Conservation (phyloP, 441 rosid species). For the Populus trichocarpa region DNA sequence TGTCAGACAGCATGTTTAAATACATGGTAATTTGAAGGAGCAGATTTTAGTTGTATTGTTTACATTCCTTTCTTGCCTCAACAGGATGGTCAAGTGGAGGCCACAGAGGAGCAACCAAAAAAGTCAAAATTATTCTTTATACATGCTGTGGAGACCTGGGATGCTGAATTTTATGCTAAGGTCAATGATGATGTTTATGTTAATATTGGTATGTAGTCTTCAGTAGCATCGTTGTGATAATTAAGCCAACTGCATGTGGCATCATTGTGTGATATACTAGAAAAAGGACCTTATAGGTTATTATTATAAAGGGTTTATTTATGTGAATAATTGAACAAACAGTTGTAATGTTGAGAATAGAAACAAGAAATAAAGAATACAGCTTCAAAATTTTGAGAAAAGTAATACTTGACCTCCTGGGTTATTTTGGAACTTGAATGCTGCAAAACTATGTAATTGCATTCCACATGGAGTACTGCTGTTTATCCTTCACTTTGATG, state of each 20-base stretch:
- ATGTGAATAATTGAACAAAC: not conserved
- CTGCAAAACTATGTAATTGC: not conserved
- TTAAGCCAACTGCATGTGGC: too few species aligned
- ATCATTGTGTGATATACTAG: too few species aligned
- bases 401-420: not conserved
- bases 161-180: conserved; percentile 86
- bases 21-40: not conserved
- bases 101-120: conserved; percentile 53
- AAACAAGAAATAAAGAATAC: not conserved
- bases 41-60: not conserved
- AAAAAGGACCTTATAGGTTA: not conserved
- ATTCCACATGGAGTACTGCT: not conserved
- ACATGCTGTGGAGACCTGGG: conserved; percentile 70
- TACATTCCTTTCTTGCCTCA: conserved; percentile 11
- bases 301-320: not conserved
- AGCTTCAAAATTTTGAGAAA: not conserved
- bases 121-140: conserved; percentile 63
- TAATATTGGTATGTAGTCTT: conserved; percentile 63
- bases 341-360: conserved; percentile 29
- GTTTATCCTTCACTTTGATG: not conserved
- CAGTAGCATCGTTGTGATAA: not conserved
- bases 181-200: conserved; percentile 87
- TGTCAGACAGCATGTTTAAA: conserved; percentile 10
- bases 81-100: conserved; percentile 71
- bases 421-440: conserved; percentile 2